A percentile compares a stretch with the other conserved stretches of the same genome.
Evolutionary conservation across 2,329 filamentous ascomycete species (phyloP).

Genomic region (Zymoseptoria passerinii): DNA sequence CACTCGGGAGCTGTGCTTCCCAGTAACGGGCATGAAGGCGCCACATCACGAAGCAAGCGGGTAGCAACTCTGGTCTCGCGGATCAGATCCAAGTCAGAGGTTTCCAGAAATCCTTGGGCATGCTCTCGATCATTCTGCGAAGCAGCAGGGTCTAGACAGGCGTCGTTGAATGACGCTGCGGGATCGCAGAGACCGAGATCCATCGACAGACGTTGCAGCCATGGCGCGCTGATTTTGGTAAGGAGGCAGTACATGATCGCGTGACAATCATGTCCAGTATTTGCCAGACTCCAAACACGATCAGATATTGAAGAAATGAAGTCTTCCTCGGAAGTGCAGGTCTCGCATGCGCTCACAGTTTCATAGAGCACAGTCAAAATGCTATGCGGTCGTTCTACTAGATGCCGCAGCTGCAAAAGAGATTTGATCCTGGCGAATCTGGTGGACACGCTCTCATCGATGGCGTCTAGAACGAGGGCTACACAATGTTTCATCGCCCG

Average conservation of each 20-base stretch:
- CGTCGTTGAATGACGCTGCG: background rate
- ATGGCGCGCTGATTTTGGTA: constrained; percentile 19
- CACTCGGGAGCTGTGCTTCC: background rate
- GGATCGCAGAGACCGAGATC: constrained; percentile 15
- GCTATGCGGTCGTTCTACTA: constrained; percentile 33
- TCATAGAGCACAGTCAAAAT: constrained; percentile 15
- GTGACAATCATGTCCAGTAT: constrained; percentile 10
- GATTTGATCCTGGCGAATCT: constrained; percentile 25
- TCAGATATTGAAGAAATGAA: constrained; percentile 20
- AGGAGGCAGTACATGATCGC: constrained; percentile 15
- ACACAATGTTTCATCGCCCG: constrained; percentile 37
- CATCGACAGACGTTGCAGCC: constrained; percentile 18
- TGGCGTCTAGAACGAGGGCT: constrained; percentile 31
- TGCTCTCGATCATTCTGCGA: background rate
- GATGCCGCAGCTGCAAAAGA: constrained; percentile 34
- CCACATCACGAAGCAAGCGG: constrained; percentile 4
- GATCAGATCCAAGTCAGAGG: constrained; percentile 7
- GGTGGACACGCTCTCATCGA: constrained; percentile 34
- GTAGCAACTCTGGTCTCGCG: constrained; percentile 7
- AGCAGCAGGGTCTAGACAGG: background rate
- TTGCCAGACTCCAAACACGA: constrained; percentile 9
- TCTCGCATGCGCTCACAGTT: constrained; percentile 5
- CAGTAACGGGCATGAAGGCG: constrained; percentile 5
- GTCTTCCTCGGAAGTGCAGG: constrained; percentile 14
- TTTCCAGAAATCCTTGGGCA: background rate